A percentile compares a stretch with the other conserved stretches of the same genome.
These are phyloP conservation scores for Ensete ventricosum DNA, from an alignment of 176 grass and related monocot genomes.

Conservation along the genomic window DNA sequence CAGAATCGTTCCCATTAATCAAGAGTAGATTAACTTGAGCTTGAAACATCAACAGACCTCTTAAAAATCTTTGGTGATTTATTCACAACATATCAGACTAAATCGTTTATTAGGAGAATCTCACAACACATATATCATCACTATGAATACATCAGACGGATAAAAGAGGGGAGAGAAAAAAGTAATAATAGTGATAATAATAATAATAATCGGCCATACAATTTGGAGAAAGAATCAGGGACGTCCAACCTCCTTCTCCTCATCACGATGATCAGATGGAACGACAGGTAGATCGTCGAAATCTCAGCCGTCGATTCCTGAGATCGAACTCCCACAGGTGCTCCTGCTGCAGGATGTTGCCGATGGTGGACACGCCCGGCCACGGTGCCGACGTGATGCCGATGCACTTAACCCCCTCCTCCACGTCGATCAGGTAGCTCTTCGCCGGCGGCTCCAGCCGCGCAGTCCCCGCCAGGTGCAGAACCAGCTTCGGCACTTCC, in stretches of 20 bases:
- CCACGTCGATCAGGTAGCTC: conserved; percentile 68
- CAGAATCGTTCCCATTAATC: no score
- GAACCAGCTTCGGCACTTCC: conserved; percentile 16
- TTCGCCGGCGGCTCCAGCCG: conserved; percentile 51
- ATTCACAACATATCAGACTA: not conserved
- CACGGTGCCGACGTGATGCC: conserved; percentile 27
- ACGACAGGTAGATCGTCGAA: conserved; percentile 55
- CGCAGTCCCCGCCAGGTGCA: conserved; percentile 38
- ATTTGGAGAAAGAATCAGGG: not conserved
- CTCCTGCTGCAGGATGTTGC: conserved; percentile 86
- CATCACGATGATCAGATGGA: not conserved
- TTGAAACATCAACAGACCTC: no score
- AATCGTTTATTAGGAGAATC: not conserved
- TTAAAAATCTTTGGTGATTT: not conserved
- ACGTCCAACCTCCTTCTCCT: not conserved
- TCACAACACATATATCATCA: not conserved
- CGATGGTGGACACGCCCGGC: conserved; percentile 32
- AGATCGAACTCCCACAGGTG: conserved; percentile 84
- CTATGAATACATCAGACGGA: not conserved
- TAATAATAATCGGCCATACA: no score
- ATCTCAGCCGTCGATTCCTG: conserved; percentile 21
- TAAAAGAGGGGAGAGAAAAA: not conserved
- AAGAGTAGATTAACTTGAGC: no score
- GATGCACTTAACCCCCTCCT: conserved; percentile 44
- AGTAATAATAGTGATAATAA: not conserved